phyloP scores from a whole-genome alignment of 805 yeast species.

The Lipomyces starkeyi region DNA sequence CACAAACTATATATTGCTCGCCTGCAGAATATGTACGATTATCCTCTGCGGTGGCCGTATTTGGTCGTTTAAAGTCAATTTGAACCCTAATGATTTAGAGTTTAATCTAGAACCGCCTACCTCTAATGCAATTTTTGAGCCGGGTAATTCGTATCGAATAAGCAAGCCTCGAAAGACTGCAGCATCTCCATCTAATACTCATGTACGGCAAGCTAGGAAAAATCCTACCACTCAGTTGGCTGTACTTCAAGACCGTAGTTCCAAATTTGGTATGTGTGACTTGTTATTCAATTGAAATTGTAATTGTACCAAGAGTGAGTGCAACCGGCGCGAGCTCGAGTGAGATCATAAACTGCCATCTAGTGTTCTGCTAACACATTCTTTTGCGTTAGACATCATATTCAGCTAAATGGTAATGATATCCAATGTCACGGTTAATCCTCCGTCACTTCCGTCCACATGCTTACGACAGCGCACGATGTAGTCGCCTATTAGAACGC shows the following conservation, averaged over 20 bases:
- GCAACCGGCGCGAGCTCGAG: background rate
- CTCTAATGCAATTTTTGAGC: background rate
- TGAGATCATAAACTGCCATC: background rate
- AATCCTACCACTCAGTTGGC: background rate
- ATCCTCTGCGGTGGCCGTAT: too few species aligned
- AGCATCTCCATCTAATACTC: too few species aligned
- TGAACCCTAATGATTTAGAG: background rate
- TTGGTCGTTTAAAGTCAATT: too few species aligned
- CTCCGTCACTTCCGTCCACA: background rate
- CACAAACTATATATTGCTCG: background rate
- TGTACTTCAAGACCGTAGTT: background rate
- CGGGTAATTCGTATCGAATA: background rate
- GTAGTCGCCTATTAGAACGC: background rate
- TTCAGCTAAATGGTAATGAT: background rate
- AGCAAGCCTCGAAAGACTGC: background rate
- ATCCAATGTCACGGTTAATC: background rate
- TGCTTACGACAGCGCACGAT: background rate
- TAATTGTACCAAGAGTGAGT: background rate
- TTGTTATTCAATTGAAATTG: background rate
- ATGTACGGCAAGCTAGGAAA: background rate
- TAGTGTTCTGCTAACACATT: background rate
- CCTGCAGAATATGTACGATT: background rate
- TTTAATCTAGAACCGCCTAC: too few species aligned
- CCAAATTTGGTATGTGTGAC: background rate
- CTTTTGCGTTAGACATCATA: background rate